Conservation (phyloP, 352 stramenopile genomes). For the Globisporangium okanoganense region DNA sequence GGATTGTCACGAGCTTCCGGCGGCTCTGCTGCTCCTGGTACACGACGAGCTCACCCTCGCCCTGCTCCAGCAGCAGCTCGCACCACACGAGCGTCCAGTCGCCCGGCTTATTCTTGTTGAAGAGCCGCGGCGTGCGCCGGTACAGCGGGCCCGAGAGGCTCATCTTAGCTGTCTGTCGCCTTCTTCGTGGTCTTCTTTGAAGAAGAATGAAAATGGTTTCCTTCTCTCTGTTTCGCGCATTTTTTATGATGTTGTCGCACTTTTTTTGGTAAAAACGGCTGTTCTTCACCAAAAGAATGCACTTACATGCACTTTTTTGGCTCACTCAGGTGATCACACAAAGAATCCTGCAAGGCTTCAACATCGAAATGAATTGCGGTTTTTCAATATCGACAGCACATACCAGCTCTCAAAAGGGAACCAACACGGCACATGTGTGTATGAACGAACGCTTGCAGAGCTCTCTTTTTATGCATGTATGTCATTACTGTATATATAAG, state of each 20-base stretch:
- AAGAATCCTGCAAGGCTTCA: too few species aligned
- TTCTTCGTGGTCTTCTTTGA: background rate
- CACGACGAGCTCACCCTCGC: conserved; percentile 70
- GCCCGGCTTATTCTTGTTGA: conserved; percentile 63
- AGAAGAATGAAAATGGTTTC: conserved; percentile 3
- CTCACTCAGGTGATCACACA: too few species aligned
- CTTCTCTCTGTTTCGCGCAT: background rate
- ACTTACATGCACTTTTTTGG: too few species aligned
- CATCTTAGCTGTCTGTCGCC: conserved; percentile 19
- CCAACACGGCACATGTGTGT: conserved; percentile 44
- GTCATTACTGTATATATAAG: background rate
- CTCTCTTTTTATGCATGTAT: background rate
- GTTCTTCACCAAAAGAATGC: too few species aligned
- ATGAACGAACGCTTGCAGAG: too few species aligned
- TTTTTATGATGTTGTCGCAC: too few species aligned
- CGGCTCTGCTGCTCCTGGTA: conserved; percentile 56
- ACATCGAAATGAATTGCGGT: too few species aligned
- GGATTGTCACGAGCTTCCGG: conserved; percentile 44
- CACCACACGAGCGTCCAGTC: conserved; percentile 84
- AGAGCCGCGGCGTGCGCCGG: conserved; percentile 61
- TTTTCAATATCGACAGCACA: too few species aligned
- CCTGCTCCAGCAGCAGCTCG: conserved; percentile 49
- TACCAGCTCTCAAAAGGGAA: too few species aligned
- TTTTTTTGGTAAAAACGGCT: too few species aligned
- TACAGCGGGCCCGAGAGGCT: conserved; percentile 71